A percentile compares a stretch with the other conserved stretches of the same genome.
phyloP scores from a whole-genome alignment of 2,329 filamentous ascomycete genomes.

The Penicillium sp. region DNA sequence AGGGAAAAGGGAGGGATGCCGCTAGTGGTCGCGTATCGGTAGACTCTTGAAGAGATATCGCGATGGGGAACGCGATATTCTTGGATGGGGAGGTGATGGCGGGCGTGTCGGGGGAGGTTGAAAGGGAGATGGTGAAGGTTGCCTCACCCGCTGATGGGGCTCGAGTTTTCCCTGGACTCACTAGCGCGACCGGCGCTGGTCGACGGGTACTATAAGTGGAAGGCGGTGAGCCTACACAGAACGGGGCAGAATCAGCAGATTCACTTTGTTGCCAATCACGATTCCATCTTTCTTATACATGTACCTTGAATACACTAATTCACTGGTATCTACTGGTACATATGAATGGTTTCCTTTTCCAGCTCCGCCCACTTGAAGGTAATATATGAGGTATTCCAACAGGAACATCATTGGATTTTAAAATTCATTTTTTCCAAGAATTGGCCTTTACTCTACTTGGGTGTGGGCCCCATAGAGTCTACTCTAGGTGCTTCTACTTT shows the following conservation, averaged over 20 bases:
- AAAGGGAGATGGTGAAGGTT: slow-evolving; percentile 44
- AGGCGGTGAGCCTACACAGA: slow-evolving; percentile 6
- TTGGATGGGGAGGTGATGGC: slow-evolving; percentile 29
- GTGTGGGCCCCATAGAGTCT: too few species aligned
- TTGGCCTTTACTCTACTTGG: too few species aligned
- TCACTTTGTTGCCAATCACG: background rate
- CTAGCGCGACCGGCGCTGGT: slow-evolving; percentile 26
- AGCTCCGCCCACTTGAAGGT: too few species aligned
- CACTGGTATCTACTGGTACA: too few species aligned
- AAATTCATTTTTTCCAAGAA: too few species aligned
- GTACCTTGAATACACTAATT: too few species aligned
- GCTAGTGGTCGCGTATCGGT: slow-evolving; percentile 27
- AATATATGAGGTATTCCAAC: too few species aligned
- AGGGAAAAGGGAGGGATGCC: slow-evolving; percentile 28
- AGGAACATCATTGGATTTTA: too few species aligned
- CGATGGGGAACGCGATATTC: slow-evolving; percentile 45
- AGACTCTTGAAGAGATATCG: slow-evolving; percentile 37
- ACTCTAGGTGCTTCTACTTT: too few species aligned
- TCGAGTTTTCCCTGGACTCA: slow-evolving; percentile 39
- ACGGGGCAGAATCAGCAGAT: background rate
- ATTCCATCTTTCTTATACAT: too few species aligned
- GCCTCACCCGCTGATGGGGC: slow-evolving; percentile 41
- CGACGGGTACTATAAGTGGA: slow-evolving; percentile 15
- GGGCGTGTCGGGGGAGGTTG: slow-evolving; percentile 40
- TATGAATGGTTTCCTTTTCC: too few species aligned